A percentile compares a stretch with the other conserved stretches of the same genome.
These are phyloP conservation scores for Chaetomiaceae sp. DNA, from an alignment of 2,329 filamentous ascomycete species.

Conservation along the genomic window DNA sequence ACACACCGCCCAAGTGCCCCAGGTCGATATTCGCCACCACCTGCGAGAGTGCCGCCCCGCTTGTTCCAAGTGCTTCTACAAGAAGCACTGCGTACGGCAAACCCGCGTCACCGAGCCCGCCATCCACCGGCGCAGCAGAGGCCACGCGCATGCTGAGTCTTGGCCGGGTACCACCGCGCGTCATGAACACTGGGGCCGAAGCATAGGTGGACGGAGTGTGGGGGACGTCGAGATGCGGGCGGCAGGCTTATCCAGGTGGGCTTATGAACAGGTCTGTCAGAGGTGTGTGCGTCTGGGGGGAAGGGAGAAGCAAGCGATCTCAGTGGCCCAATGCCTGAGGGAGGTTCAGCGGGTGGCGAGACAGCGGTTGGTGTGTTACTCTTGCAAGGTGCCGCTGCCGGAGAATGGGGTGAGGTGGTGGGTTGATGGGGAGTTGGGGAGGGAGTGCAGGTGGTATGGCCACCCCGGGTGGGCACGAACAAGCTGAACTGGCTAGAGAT, in stretches of 20 bases:
- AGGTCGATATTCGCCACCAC: not conserved
- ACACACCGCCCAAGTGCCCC: not conserved
- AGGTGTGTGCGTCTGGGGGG: not conserved
- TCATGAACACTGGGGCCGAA: no score
- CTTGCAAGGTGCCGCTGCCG: not conserved
- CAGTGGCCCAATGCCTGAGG: not conserved
- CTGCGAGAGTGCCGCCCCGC: not conserved
- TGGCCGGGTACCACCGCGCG: no score
- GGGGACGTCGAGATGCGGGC: no score
- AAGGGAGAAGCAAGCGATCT: not conserved
- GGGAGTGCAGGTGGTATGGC: constrained; percentile 5
- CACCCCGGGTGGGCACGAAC: constrained; percentile 1
- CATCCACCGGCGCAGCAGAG: not conserved
- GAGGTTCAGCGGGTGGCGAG: not conserved
- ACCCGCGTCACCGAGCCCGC: not conserved
- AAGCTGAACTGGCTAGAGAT: no score
- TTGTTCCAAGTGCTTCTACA: constrained; percentile 2
- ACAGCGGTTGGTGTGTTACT: not conserved
- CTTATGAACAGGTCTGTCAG: not conserved
- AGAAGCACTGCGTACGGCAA: not conserved
- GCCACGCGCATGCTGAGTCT: no score
- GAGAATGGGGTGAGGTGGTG: not conserved
- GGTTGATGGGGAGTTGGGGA: not conserved
- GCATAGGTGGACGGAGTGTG: no score
- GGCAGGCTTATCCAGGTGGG: no score